Conservation (phyloP, 768 basidiomycete genomes). For the Chalciporus sphaerocephalus region DNA sequence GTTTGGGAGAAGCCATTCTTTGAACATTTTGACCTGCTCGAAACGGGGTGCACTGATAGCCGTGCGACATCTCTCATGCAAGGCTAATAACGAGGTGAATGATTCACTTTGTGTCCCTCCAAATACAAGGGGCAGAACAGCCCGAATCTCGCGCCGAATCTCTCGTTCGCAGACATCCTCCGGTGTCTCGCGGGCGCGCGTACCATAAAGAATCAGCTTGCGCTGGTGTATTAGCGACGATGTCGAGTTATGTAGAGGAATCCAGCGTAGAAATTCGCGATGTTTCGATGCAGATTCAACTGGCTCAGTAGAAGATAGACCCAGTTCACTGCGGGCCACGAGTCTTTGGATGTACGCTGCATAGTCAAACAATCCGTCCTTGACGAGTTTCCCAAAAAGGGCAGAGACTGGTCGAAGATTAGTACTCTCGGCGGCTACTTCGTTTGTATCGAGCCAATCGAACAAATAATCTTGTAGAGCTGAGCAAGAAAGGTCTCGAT, state of each 20-base stretch:
- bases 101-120: slow-evolving; percentile 36
- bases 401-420: slow-evolving; percentile 61
- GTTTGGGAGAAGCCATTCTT: slow-evolving; percentile 72
- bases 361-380: slow-evolving; percentile 69
- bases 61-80: slow-evolving; percentile 42
- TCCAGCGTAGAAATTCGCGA: slow-evolving; percentile 63
- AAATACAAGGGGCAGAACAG: slow-evolving; percentile 63
- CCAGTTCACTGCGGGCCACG: slow-evolving; percentile 72
- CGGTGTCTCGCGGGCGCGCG: slow-evolving; percentile 61
- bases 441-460: slow-evolving; percentile 72
- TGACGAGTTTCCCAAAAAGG: slow-evolving; percentile 68
- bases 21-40: slow-evolving; percentile 68
- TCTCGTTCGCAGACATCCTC: slow-evolving; percentile 68
- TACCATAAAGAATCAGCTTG: slow-evolving; percentile 64
- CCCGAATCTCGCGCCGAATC: slow-evolving; percentile 66
- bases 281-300: slow-evolving; percentile 49
- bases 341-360: slow-evolving; percentile 71
- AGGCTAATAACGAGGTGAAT: slow-evolving; percentile 35
- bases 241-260: slow-evolving; percentile 60
- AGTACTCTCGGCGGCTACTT: slow-evolving; percentile 50
- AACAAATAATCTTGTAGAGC: slow-evolving; percentile 74
- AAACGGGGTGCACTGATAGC: slow-evolving; percentile 58
- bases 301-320: slow-evolving; percentile 46
- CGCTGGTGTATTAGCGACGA: slow-evolving; percentile 64
- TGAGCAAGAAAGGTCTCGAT: slow-evolving; percentile 55